phyloP scores from a whole-genome alignment of 2,329 filamentous ascomycete genomes.

The Aureobasidium sp. region DNA sequence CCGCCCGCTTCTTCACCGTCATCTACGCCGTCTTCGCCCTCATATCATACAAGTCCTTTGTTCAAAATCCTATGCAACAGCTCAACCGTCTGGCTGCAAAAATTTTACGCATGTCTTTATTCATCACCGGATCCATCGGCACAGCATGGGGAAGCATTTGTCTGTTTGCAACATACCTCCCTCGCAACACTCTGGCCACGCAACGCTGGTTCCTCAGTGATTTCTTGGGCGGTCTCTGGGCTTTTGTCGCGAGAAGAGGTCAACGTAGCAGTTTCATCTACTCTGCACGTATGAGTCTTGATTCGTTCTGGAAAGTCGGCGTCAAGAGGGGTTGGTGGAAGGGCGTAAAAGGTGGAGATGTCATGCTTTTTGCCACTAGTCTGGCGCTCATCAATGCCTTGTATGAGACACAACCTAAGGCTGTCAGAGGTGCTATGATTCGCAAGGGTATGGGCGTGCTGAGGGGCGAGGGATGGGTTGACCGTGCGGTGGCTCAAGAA shows the following conservation, averaged over 20 bases:
- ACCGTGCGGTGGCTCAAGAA: background rate
- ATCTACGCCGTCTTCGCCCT: slow-evolving; percentile 65
- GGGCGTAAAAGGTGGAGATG: slow-evolving; percentile 72
- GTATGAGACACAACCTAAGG: slow-evolving; percentile 62
- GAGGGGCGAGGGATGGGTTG: slow-evolving; percentile 47
- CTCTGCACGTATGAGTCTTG: slow-evolving; percentile 66
- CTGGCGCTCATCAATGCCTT: slow-evolving; percentile 70
- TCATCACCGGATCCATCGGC: slow-evolving; percentile 74
- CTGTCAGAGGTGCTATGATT: slow-evolving; percentile 58
- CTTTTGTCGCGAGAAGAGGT: slow-evolving; percentile 60
- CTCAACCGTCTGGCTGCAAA: slow-evolving; percentile 58
- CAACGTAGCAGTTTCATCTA: slow-evolving; percentile 69
- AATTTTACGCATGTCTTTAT: slow-evolving; percentile 66
- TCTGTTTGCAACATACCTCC: slow-evolving; percentile 74
- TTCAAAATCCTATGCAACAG: slow-evolving; percentile 59
- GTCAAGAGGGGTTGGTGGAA: slow-evolving; percentile 84
- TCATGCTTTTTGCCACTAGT: slow-evolving; percentile 72
- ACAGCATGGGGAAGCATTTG: slow-evolving; percentile 85
- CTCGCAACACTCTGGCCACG: slow-evolving; percentile 64
- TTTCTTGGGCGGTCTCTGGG: slow-evolving; percentile 77
- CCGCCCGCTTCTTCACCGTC: slow-evolving; percentile 69
- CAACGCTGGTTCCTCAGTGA: slow-evolving; percentile 88
- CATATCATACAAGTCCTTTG: slow-evolving; percentile 57
- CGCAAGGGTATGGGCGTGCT: slow-evolving; percentile 67
- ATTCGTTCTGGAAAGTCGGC: slow-evolving; percentile 88